Conservation (phyloP, 225 moss, liverwort and hornwort genomes). For the Neckera pumila region DNA sequence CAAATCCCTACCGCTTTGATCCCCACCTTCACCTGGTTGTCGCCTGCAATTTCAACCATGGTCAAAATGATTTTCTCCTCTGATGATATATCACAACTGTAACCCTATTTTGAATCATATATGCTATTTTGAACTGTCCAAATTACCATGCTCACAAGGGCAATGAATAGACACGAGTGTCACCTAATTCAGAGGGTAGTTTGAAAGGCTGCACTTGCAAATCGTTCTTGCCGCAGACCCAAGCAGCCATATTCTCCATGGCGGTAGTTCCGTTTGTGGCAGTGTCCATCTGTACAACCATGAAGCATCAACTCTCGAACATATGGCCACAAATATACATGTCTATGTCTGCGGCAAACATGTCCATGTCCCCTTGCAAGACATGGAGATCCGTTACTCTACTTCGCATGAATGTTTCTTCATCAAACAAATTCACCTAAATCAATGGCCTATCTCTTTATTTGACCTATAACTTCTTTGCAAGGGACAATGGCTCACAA, state of each 20-base stretch:
- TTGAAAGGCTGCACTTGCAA: constrained; percentile 60
- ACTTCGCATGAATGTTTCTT: not conserved
- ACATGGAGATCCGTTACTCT: not conserved
- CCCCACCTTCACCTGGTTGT: constrained; percentile 47
- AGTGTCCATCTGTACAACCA: not conserved
- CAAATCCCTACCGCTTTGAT: constrained; percentile 99
- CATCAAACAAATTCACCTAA: not conserved
- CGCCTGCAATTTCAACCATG: constrained; percentile 18
- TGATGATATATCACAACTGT: not conserved
- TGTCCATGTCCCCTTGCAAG: not conserved
- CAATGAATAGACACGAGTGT: not conserved
- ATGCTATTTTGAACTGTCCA: no score
- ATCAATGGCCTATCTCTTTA: not conserved
- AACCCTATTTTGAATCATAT: not conserved
- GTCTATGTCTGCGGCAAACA: not conserved
- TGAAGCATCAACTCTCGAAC: not conserved
- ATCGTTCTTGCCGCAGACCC: constrained; percentile 40
- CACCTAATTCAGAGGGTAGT: constrained; percentile 49
- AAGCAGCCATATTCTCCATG: constrained; percentile 62
- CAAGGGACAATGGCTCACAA: not conserved
- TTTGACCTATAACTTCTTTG: not conserved
- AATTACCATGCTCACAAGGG: not conserved
- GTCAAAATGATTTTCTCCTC: not conserved
- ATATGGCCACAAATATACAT: not conserved
- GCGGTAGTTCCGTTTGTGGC: not conserved